These are phyloP conservation scores for Ophiostoma ulmi DNA, from an alignment of 2,329 filamentous ascomycete genomes.

Conservation along the genomic window DNA sequence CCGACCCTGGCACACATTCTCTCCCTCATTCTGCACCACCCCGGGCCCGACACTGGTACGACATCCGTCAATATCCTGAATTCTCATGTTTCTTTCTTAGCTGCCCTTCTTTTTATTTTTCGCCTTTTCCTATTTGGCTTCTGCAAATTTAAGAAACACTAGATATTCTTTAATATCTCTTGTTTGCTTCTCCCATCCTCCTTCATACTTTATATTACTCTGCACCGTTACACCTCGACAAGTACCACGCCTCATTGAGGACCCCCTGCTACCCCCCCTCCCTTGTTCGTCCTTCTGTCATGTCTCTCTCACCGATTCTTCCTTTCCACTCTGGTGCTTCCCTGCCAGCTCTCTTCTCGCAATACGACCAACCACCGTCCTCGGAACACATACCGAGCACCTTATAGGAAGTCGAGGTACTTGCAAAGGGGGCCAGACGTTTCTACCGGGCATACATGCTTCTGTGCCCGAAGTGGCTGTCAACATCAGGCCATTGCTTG, in stretches of 20 bases:
- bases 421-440: not conserved
- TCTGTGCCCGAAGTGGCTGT: conserved; percentile 3
- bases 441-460: conserved; percentile 1
- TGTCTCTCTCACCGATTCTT: not conserved
- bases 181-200: not conserved
- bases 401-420: not conserved
- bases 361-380: not conserved
- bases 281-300: not conserved
- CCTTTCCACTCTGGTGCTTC: conserved; percentile 1
- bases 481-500: conserved; percentile 9
- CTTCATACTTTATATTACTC: not conserved
- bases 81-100: not conserved
- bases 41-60: not conserved
- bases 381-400: not conserved
- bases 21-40: not conserved
- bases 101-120: not conserved
- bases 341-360: not conserved
- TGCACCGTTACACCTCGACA: not conserved
- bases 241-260: not conserved
- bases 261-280: not conserved
- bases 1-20: not conserved
- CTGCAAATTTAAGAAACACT: not conserved
- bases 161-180: not conserved
- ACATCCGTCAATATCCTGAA: not conserved
- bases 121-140: not conserved